Conservation (phyloP, 2,329 filamentous ascomycete genomes). For the Cordyceps tenuipes region DNA sequence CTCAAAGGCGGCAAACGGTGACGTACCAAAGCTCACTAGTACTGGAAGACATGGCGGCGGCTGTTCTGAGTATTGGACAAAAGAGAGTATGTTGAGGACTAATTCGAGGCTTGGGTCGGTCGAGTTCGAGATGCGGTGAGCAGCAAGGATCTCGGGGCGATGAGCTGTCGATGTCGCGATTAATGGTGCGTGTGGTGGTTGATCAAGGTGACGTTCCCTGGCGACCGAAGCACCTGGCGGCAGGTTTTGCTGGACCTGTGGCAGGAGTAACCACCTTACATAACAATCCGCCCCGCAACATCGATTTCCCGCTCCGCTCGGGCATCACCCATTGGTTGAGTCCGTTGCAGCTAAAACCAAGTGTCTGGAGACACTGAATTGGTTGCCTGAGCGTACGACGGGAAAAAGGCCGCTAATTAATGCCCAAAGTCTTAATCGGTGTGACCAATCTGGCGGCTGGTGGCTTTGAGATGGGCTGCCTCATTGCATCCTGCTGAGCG, state of each 20-base stretch:
- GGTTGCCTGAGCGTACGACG: too few relatives aligned
- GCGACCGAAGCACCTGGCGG: conserved; percentile 30
- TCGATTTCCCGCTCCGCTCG: conserved; percentile 12
- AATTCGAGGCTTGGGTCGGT: conserved; percentile 10
- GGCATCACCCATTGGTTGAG: not conserved
- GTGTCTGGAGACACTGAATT: too few relatives aligned
- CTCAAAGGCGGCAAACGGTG: conserved; percentile 19
- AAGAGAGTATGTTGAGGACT: conserved; percentile 12
- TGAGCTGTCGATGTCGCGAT: conserved; percentile 15
- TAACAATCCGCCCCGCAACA: conserved; percentile 19
- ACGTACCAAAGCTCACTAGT: conserved; percentile 73
- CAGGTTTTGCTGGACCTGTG: conserved; percentile 33
- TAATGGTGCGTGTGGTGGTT: conserved; percentile 15
- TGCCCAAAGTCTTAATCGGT: too few relatives aligned
- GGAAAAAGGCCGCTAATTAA: too few relatives aligned
- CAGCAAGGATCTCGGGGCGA: conserved; percentile 7
- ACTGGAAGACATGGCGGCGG: conserved; percentile 52
- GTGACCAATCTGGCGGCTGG: too few relatives aligned
- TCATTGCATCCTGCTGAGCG: too few relatives aligned
- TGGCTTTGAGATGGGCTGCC: too few relatives aligned
- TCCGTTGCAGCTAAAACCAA: too few relatives aligned
- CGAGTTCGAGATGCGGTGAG: conserved; percentile 8
- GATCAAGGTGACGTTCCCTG: conserved; percentile 30
- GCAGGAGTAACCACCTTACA: conserved; percentile 23
- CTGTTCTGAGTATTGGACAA: conserved; percentile 20